Base-by-base conservation (phyloP, 352 stramenopile genomes). In the Blastocystis sp. region DNA sequence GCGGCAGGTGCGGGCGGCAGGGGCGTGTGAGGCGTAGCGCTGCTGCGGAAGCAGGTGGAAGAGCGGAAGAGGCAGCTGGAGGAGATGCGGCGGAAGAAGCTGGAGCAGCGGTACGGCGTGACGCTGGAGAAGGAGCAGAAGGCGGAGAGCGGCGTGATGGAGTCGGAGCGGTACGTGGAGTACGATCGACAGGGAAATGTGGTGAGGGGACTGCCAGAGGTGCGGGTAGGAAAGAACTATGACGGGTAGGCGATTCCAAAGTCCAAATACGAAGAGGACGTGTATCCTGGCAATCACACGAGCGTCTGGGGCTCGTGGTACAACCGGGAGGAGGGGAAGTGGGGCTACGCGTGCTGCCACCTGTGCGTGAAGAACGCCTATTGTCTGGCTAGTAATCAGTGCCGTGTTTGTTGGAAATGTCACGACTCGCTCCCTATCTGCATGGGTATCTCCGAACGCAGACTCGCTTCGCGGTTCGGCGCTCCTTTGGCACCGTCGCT, bases 221-320 rank as follows among this genome's bases (percentile, higher is more conserved):
- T 88, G 41, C 19, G 5, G 9, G 41, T 48, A 38, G 41, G 23
- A 23, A 60, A 71, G 59, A 66, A 53, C 56, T 56, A 93, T n/a
- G 94, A 94, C 65, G 92, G 91, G 0, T 90, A 93, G 61, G 92
- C 91, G n/a, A 91, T 93, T 7, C 93, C 93, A 41, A 94, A 93
- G 41, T 97, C 93, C 87, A 99, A 98, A 91, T 99, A 99, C 90
- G 92, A 98, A 45, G 96, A 99, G 91, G 95, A 99, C 89, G 92
- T 96, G 53, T 93, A 95, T 40, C 92, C 95, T 71, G 97, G 97
- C 90, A 98, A 98, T 89, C 97, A 99, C 90, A 96, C 92, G 7
- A 92, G 91, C 21, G 94, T 99, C 11, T 99, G 96, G 96, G 97
- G 97, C 28, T 98, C 93, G 43, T 99, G 95, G 91, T 99, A 98